phyloP scores from a whole-genome alignment of 1,284 basidiomycete genomes.

The Vanrija humicola region DNA sequence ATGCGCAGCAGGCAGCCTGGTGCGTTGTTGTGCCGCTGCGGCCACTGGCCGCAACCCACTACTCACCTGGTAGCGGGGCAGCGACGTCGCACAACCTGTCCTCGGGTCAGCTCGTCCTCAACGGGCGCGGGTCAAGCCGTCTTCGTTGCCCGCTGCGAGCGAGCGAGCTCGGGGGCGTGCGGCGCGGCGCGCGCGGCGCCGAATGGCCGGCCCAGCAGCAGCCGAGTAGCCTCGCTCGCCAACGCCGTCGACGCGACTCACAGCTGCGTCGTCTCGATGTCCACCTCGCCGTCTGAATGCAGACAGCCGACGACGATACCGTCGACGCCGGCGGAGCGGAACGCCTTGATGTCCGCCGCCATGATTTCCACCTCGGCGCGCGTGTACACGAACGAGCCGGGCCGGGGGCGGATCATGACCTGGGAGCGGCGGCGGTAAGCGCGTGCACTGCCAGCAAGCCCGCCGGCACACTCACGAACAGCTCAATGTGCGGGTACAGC shows the following conservation, averaged over 20 bases:
- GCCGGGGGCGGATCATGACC: constrained; percentile 73
- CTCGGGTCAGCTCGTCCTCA: not conserved
- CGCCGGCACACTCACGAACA: constrained; percentile 57
- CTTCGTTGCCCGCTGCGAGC: not conserved
- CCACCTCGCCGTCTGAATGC: constrained; percentile 59
- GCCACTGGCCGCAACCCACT: no score
- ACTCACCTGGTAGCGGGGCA: constrained; percentile 60
- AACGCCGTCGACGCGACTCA: constrained; percentile 46
- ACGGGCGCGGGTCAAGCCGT: no score
- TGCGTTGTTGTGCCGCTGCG: not conserved
- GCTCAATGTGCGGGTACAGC: constrained; percentile 53
- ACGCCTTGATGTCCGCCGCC: constrained; percentile 60
- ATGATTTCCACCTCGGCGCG: constrained; percentile 63
- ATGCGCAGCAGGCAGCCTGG: not conserved
- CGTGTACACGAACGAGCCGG: constrained; percentile 71
- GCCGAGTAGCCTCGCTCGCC: not conserved
- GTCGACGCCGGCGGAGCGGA: constrained; percentile 51
- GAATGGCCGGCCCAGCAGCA: no score
- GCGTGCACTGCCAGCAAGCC: not conserved
- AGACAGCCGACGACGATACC: constrained; percentile 71
- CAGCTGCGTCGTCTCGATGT: constrained; percentile 54
- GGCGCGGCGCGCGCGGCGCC: no score
- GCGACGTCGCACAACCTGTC: constrained; percentile 56
- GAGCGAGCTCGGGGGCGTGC: not conserved
- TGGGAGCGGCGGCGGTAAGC: constrained; percentile 39